Conservation (phyloP, 1,139 yeast species). For the Yamadazyma atmosphaerica region DNA sequence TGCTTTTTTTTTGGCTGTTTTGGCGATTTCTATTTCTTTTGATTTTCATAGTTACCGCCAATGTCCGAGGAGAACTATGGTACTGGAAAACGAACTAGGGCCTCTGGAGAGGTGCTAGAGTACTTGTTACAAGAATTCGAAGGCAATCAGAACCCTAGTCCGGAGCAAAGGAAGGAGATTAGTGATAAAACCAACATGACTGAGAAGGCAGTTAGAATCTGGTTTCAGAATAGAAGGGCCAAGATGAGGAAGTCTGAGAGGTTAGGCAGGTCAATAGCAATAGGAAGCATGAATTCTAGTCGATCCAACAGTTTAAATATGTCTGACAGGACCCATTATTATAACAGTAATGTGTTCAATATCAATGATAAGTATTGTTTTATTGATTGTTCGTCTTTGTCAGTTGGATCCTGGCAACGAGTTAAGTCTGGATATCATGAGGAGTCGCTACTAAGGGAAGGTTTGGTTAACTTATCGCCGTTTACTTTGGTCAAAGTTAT, state of each 20-base stretch:
- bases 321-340: constrained; percentile 9
- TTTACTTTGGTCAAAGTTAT: constrained; percentile 59
- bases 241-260: constrained; percentile 65
- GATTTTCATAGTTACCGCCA: too few species aligned
- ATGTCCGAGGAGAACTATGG: constrained; percentile 12
- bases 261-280: constrained; percentile 24
- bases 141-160: constrained; percentile 68
- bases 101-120: constrained; percentile 81
- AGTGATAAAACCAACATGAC: constrained; percentile 81
- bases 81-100: constrained; percentile 52
- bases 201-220: constrained; percentile 87
- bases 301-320: constrained; percentile 26
- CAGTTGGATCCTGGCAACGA: constrained; percentile 81
- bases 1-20: too few species aligned
- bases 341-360: constrained; percentile 33
- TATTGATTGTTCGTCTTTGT: constrained; percentile 63
- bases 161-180: constrained; percentile 67
- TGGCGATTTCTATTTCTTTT: too few species aligned
- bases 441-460: constrained; percentile 38
- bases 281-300: constrained; percentile 15
- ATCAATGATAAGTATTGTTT: constrained; percentile 68
- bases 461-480: constrained; percentile 64
- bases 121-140: constrained; percentile 70
- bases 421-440: constrained; percentile 61
- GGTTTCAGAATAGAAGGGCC: constrained; percentile 94